Percentiles rank a stretch among this genome's conserved stretches.
phyloP scores from a whole-genome alignment of 108 stramenopile genomes.

The Nitzschia sp. region DNA sequence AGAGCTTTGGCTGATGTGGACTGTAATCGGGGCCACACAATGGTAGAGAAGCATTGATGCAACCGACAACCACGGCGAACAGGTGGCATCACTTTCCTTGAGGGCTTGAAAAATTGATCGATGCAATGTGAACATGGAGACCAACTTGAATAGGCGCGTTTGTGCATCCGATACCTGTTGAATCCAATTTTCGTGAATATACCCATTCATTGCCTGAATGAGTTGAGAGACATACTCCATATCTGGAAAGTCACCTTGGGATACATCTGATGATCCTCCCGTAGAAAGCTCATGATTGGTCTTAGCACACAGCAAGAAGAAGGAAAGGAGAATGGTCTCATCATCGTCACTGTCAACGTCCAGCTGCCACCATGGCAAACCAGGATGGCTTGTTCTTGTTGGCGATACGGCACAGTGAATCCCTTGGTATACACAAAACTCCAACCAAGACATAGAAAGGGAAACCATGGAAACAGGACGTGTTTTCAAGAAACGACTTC shows the following conservation, averaged over 20 bases:
- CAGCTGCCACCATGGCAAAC: not conserved
- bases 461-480: not conserved
- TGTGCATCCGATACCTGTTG: not conserved
- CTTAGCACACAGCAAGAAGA: not conserved
- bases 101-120: conserved; percentile 12
- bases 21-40: conserved; percentile 24
- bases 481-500: not conserved
- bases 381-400: not conserved
- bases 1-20: not conserved
- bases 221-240: not conserved
- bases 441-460: conserved; percentile 4
- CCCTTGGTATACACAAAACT: conserved; percentile 33
- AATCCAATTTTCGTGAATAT: not conserved
- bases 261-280: not conserved
- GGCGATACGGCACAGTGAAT: conserved; percentile 3
- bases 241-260: too few species aligned
- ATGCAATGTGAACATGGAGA: conserved; percentile 17
- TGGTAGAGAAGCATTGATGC: conserved; percentile 5
- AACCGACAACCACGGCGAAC: not conserved
- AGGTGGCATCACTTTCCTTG: not conserved
- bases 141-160: conserved; percentile 11
- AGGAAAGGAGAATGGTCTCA: not conserved
- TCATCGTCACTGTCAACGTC: not conserved
- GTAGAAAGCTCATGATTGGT: not conserved
- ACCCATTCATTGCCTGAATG: not conserved